Evolutionary conservation across 768 basidiomycete genomes (phyloP).

Genomic region (Dioszegia crocea): DNA sequence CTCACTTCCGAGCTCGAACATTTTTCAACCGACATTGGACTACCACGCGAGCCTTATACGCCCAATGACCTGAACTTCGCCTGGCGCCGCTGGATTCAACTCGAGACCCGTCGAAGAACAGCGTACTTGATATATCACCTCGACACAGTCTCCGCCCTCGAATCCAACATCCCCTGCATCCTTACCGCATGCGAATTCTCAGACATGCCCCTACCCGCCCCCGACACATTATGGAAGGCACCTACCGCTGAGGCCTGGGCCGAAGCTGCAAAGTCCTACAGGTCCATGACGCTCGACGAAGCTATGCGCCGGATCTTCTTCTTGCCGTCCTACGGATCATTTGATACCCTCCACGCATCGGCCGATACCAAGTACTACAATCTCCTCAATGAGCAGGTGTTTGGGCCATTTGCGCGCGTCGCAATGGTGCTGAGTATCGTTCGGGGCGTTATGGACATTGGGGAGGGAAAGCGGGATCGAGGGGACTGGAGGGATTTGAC

Average conservation of each 20-base stretch:
- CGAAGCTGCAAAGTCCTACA: constrained; percentile 37
- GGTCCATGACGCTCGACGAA: constrained; percentile 42
- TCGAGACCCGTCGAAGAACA: constrained; percentile 49
- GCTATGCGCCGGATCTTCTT: constrained; percentile 45
- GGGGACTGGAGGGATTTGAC: constrained; percentile 44
- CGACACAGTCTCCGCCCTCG: constrained; percentile 50
- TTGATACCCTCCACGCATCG: constrained; percentile 36
- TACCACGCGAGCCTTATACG: constrained; percentile 33
- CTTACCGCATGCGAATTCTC: constrained; percentile 43
- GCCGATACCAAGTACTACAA: constrained; percentile 38
- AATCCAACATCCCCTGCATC: constrained; percentile 45
- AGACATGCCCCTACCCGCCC: constrained; percentile 49
- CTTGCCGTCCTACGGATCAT: constrained; percentile 38
- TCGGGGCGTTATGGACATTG: constrained; percentile 49
- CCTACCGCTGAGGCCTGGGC: constrained; percentile 45
- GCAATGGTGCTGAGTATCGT: constrained; percentile 48
- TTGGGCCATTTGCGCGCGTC: constrained; percentile 50
- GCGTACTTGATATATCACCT: constrained; percentile 50
- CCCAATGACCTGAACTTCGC: constrained; percentile 39
- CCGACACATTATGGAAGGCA: constrained; percentile 51
- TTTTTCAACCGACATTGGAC: constrained; percentile 18
- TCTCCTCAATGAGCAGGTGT: constrained; percentile 35
- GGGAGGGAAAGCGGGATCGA: constrained; percentile 48
- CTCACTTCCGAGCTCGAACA: constrained; percentile 47
- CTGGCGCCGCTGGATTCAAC: constrained; percentile 51